phyloP scores from a whole-genome alignment of 768 basidiomycete genomes.

The Boletus insuetus region DNA sequence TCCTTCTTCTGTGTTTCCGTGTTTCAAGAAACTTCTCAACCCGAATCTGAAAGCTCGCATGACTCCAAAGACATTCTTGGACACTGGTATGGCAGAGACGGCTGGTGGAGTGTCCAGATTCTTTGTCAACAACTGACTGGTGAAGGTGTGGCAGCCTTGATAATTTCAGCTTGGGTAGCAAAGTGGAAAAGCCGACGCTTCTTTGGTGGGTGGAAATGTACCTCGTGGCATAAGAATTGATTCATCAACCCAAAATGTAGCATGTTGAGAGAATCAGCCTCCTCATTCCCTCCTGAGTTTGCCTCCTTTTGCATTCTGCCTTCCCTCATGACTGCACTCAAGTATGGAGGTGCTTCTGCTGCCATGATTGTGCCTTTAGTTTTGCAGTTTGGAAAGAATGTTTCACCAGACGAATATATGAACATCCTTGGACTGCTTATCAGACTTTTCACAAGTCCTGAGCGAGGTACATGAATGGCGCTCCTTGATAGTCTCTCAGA shows the following conservation, averaged over 20 bases:
- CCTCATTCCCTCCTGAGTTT: constrained; percentile 85
- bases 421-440: constrained; percentile 71
- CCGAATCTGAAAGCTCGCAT: constrained; percentile 82
- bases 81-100: constrained; percentile 71
- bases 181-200: constrained; percentile 72
- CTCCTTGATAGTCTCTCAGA: constrained; percentile 81
- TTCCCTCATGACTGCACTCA: constrained; percentile 72
- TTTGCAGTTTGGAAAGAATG: constrained; percentile 71
- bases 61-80: constrained; percentile 73
- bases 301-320: constrained; percentile 84
- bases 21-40: constrained; percentile 86
- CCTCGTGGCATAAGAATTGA: background rate
- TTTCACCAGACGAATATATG: constrained; percentile 68
- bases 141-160: constrained; percentile 87
- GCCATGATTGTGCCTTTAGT: constrained; percentile 80
- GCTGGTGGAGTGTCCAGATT: constrained; percentile 63
- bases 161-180: constrained; percentile 76
- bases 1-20: constrained; percentile 69
- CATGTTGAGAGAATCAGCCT: constrained; percentile 73
- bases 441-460: constrained; percentile 83
- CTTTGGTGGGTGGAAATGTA: constrained; percentile 51
- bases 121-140: constrained; percentile 77
- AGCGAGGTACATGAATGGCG: constrained; percentile 93
- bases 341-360: constrained; percentile 76
- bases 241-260: constrained; percentile 35